A percentile compares a stretch with the other conserved stretches of the same genome.
phyloP scores from a whole-genome alignment of 2,329 filamentous ascomycete species.

The Ophiocordyceps camponoti-saundersi region DNA sequence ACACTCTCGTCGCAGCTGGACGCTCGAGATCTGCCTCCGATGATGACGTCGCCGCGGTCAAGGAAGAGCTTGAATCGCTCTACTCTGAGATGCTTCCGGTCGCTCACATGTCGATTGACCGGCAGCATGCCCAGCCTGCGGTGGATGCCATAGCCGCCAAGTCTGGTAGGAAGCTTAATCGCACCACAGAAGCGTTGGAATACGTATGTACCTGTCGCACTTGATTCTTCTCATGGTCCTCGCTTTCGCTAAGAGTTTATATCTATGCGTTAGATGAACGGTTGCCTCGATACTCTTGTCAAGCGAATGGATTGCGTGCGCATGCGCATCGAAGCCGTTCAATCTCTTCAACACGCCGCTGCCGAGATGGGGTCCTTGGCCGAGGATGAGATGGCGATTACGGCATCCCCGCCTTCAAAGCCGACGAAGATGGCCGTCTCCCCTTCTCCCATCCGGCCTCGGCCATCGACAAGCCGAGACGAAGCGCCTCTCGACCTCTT shows the following conservation, averaged over 20 bases:
- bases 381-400: background rate
- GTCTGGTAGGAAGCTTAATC: conserved; percentile 24
- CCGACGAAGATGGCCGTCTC: background rate
- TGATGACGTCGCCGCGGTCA: conserved; percentile 31
- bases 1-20: conserved; percentile 18
- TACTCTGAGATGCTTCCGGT: conserved; percentile 54
- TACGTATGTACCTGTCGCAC: conserved; percentile 24
- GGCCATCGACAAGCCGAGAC: conserved; percentile 19
- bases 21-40: conserved; percentile 10
- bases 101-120: conserved; percentile 53
- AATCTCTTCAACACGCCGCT: background rate
- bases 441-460: conserved; percentile 9
- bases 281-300: background rate
- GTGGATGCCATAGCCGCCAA: conserved; percentile 25
- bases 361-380: background rate
- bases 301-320: background rate
- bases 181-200: conserved; percentile 27
- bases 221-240: background rate
- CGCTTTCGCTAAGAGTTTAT: background rate
- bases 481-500: conserved; percentile 27
- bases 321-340: background rate
- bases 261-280: background rate
- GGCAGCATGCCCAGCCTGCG: conserved; percentile 48
- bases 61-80: conserved; percentile 51
- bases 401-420: background rate